phyloP scores from a whole-genome alignment of 2,329 filamentous ascomycete species.

The Aspergillus novoparasiticus region DNA sequence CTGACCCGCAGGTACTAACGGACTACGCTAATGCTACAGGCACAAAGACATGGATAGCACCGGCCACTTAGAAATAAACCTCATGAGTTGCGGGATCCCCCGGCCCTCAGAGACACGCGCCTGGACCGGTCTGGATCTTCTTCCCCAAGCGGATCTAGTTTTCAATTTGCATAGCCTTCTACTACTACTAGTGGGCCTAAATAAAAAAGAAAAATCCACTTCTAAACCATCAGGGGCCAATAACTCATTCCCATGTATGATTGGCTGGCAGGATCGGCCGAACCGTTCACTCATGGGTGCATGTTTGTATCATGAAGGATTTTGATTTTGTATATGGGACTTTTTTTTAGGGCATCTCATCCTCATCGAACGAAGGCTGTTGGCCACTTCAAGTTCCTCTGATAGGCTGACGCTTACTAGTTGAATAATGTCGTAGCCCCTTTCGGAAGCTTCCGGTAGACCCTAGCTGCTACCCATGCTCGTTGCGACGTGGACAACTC shows the following conservation, averaged over 20 bases:
- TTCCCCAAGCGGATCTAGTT: not conserved
- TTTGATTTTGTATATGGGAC: not conserved
- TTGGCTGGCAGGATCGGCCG: not conserved
- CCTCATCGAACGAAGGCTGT: not conserved
- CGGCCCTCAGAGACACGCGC: conserved; percentile 2
- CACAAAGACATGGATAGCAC: not conserved
- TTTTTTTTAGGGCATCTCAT: not conserved
- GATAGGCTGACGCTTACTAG: not conserved
- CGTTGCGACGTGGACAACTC: not conserved
- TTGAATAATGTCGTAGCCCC: not conserved
- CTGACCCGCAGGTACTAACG: not conserved
- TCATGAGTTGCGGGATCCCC: not conserved
- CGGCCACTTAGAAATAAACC: not conserved
- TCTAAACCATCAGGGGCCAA: not conserved
- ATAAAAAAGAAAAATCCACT: not conserved
- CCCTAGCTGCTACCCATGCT: not conserved
- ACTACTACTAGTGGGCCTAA: not conserved
- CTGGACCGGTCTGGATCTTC: conserved; percentile 14
- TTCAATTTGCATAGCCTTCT: not conserved
- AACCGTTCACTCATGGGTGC: not conserved
- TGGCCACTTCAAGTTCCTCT: no score
- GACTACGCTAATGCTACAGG: not conserved
- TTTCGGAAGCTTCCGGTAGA: conserved; percentile 3
- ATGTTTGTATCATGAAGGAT: not conserved
- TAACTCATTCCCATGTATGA: not conserved